These are phyloP conservation scores for Schizochytrium sp. DNA, from an alignment of 108 stramenopile species.

Conservation along the genomic window DNA sequence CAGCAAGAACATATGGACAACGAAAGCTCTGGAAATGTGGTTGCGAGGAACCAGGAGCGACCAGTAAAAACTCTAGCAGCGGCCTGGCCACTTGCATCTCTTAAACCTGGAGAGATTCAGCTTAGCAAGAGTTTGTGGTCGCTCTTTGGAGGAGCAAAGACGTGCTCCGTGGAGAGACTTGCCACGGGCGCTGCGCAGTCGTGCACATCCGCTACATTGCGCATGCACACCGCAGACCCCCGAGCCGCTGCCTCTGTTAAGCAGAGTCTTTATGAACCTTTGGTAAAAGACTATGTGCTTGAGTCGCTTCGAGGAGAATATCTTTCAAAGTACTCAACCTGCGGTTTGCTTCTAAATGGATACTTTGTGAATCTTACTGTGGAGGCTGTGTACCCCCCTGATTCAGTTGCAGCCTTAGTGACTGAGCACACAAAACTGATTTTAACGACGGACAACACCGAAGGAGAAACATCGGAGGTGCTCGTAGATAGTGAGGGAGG, in stretches of 20 bases:
- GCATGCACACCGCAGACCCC: constrained; percentile 5
- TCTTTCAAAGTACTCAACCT: background rate
- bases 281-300: background rate
- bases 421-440: background rate
- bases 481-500: background rate
- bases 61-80: background rate
- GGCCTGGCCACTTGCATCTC: background rate
- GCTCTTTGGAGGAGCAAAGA: background rate
- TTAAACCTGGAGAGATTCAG: background rate
- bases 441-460: background rate
- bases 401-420: background rate
- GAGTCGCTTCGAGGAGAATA: background rate
- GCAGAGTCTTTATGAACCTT: background rate
- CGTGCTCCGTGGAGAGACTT: background rate
- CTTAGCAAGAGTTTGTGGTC: background rate
- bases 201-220: background rate
- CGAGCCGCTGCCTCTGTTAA: background rate
- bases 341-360: background rate
- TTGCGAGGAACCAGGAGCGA: background rate
- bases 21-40: background rate
- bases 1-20: background rate
- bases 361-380: background rate
- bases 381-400: background rate
- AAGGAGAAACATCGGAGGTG: background rate
- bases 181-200: too few relatives aligned